Percentiles rank a stretch among this genome's conserved stretches.
phyloP scores from a whole-genome alignment of 179 eudicot genomes.

The Pouteria campechiana region DNA sequence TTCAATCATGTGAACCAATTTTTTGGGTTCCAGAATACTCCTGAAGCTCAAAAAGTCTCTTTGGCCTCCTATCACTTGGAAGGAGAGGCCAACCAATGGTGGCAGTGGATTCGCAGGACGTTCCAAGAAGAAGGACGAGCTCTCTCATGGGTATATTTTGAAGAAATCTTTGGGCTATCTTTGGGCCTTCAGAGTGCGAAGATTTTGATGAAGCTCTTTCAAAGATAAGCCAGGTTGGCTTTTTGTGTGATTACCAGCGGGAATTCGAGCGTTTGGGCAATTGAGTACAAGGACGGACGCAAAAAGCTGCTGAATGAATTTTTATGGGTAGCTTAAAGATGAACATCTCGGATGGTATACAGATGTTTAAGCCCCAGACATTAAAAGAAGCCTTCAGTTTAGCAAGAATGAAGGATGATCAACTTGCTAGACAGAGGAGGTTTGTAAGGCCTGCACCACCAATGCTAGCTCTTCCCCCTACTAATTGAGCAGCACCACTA shows the following conservation, averaged over 20 bases:
- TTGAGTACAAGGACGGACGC: neutral
- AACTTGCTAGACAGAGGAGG: neutral
- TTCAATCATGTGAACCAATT: neutral
- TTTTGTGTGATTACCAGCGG: neutral
- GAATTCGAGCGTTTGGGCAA: neutral
- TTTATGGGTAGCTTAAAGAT: too few relatives aligned
- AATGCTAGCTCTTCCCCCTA: neutral
- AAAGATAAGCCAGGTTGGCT: neutral
- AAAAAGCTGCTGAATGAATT: neutral
- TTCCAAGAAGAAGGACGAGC: too few relatives aligned
- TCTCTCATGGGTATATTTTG: neutral
- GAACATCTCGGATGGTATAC: neutral
- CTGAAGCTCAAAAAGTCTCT: neutral
- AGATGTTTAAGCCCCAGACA: neutral
- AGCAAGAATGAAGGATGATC: neutral
- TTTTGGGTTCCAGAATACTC: neutral
- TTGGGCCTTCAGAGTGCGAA: neutral
- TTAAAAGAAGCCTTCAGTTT: neutral
- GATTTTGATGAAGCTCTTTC: neutral
- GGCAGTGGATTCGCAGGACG: too few relatives aligned
- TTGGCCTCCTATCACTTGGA: too few relatives aligned
- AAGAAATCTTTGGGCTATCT: neutral
- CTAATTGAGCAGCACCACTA: neutral
- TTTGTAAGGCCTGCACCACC: neutral
- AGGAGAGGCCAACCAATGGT: too few relatives aligned